Evolutionary conservation across 768 basidiomycete species (phyloP).

Genomic region (Cantharellus cinnabarinus): DNA sequence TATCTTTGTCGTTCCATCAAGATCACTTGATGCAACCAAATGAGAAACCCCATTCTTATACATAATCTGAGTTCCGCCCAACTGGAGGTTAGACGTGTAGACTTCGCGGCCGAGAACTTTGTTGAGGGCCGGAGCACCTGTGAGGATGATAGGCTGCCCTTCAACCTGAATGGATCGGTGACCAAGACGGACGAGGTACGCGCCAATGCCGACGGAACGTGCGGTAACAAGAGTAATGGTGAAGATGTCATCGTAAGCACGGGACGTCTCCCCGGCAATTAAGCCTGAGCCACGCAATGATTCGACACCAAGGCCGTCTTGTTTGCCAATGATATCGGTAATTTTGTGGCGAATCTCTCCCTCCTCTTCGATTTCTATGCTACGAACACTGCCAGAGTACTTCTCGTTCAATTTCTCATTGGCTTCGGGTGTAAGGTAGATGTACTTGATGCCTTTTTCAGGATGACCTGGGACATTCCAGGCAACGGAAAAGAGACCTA

Average conservation of each 20-base stretch:
- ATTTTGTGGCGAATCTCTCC: conserved; percentile 86
- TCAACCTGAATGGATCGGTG: conserved; percentile 97
- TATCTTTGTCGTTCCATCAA: conserved; percentile 88
- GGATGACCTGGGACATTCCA: conserved; percentile 70
- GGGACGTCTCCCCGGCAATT: conserved; percentile 94
- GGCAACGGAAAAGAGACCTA: conserved; percentile 72
- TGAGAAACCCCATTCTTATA: conserved; percentile 99
- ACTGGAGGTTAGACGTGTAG: conserved; percentile 94
- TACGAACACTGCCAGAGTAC: conserved; percentile 54
- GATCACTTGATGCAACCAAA: conserved; percentile 80
- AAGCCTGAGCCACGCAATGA: conserved; percentile 90
- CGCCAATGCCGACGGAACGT: conserved; percentile 96
- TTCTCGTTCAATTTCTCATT: conserved; percentile 78
- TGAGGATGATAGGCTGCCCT: conserved; percentile 97
- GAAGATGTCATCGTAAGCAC: conserved; percentile 99
- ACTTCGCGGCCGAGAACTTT: conserved; percentile 98
- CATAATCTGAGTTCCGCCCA: conserved; percentile 99
- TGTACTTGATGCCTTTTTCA: conserved; percentile 89
- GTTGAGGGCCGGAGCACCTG: conserved; percentile 90
- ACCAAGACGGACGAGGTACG: conserved; percentile 93
- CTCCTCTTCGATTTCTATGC: conserved; percentile 62
- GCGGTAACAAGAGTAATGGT: conserved; percentile 98
- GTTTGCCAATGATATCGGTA: conserved; percentile 90
- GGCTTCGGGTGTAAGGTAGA: conserved; percentile 88
- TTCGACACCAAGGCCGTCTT: conserved; percentile 94